Conservation (phyloP, 2,329 filamentous ascomycete genomes). For the Cercospora berteroae region DNA sequence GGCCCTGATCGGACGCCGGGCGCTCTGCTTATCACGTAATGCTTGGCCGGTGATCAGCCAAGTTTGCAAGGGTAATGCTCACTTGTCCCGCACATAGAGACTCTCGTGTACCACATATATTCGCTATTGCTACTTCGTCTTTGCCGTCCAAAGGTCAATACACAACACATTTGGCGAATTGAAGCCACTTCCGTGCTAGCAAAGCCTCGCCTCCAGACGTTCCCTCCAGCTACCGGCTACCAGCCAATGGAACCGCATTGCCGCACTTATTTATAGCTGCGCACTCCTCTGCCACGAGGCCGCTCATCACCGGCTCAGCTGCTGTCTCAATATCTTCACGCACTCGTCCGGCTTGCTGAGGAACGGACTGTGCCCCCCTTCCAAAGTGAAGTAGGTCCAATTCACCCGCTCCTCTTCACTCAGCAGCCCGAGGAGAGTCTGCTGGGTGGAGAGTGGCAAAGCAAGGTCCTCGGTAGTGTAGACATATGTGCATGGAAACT, state of each 20-base stretch:
- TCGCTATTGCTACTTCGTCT: background rate
- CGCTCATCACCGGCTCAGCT: background rate
- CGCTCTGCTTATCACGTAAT: background rate
- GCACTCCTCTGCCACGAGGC: background rate
- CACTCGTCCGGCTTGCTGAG: constrained; percentile 21
- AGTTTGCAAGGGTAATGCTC: background rate
- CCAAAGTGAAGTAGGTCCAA: constrained; percentile 14
- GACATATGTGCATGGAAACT: constrained; percentile 23
- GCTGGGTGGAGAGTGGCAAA: constrained; percentile 2
- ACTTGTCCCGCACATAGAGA: background rate
- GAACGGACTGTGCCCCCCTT: constrained; percentile 25
- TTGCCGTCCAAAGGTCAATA: background rate
- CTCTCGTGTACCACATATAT: background rate
- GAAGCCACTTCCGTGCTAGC: background rate
- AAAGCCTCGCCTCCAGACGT: background rate
- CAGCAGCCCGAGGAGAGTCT: constrained; percentile 7
- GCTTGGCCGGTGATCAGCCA: background rate
- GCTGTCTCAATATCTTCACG: constrained; percentile 1
- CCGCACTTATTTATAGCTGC: background rate
- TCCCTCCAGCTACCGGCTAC: background rate
- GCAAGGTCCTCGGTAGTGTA: constrained; percentile 22
- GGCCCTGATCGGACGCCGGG: background rate
- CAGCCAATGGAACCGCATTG: background rate
- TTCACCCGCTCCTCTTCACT: constrained; percentile 11
- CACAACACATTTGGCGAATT: background rate